Evolutionary conservation across 306 rosid genomes (phyloP).

Genomic region (Adenanthera pavonina): DNA sequence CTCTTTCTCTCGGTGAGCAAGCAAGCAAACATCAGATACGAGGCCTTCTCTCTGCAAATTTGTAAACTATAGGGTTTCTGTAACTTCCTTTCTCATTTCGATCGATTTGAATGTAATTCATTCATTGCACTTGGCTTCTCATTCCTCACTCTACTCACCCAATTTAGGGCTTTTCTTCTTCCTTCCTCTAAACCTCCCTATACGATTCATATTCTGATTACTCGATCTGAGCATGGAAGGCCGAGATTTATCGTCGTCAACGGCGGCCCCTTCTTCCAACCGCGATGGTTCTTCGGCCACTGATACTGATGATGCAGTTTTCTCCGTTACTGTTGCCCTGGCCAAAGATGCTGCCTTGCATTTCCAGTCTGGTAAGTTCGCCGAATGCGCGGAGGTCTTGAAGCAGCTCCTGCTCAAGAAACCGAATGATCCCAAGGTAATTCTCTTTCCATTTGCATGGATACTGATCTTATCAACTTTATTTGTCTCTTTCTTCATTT

Average conservation of each 20-base stretch:
- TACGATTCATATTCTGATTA: conserved; percentile 48
- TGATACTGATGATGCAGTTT: conserved; percentile 67
- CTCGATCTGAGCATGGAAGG: conserved; percentile 85
- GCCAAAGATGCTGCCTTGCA: conserved; percentile 87
- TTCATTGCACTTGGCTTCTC: conserved; percentile 31
- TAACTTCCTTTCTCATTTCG: conserved; percentile 28
- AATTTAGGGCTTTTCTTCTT: conserved; percentile 47
- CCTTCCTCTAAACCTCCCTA: conserved; percentile 40
- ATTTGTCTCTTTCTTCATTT: not conserved
- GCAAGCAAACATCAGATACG: conserved; percentile 15
- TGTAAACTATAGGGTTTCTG: conserved; percentile 10
- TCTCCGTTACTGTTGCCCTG: conserved; percentile 58
- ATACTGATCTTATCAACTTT: conserved; percentile 20
- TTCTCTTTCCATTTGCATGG: not conserved
- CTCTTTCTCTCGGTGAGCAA: conserved; percentile 28
- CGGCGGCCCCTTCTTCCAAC: conserved; percentile 48
- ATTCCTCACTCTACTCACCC: conserved; percentile 34
- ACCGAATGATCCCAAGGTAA: conserved; percentile 87
- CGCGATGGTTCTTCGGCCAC: conserved; percentile 67
- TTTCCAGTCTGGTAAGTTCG: conserved; percentile 85
- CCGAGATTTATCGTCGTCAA: conserved; percentile 65
- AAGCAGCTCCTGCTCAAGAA: conserved; percentile 77
- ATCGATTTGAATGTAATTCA: conserved; percentile 41
- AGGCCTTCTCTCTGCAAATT: conserved; percentile 46
- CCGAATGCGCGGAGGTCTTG: conserved; percentile 73